Evolutionary conservation across 768 basidiomycete genomes (phyloP), one percentile per base, ranked within the genome.

Genomic region (Boletus fagicola): DNA sequence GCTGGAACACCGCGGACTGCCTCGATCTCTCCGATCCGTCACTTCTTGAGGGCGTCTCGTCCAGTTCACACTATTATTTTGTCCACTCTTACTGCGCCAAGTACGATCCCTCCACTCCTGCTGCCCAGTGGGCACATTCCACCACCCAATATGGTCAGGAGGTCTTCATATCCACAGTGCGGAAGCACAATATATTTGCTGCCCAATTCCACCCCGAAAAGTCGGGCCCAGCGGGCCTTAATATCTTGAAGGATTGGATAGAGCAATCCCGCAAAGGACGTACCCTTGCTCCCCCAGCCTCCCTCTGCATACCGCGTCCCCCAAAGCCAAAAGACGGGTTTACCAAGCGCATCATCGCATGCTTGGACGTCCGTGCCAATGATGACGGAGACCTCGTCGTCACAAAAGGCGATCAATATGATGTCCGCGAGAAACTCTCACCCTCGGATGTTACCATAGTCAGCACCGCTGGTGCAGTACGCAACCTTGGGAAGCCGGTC

Each of bases 171-270:
- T 91, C 96, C 28, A 82, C 85, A 10, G 85, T 98, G 20, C 86
- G 85, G 65, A 85, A 83, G 63, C 85, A 81, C 40, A 96, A 93
- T 70, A 82, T 98, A 53, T 96, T 94, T 68, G 96, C 83, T 24
- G 89, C 88, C 16, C 97, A 99, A 71, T 98, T 98, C 75, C 97
- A 99, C 74, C 97, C 97, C 20, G 97, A 99, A 75, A 99, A 99
- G 74, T 95, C 93, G 0, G 96, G 97, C 20, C 73, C 76, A 31
- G 91, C 94, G 0, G 97, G 97, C 15, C 82, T 98, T 30, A 77
- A 80, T 28, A 80, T 98, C 40, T 77, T 98, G 45, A 81, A 84
- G 56, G 75, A 83, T 24, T 98, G 97, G 97, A 77, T 98, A 43
- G 78, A 78, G 49, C 77, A 77, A 57, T 78, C 86, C 24, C 75